Percentiles rank a stretch among this genome's conserved stretches.
These are phyloP conservation scores for Gloeophyllum trabeum DNA, from an alignment of 768 basidiomycete species.

Conservation along the genomic window DNA sequence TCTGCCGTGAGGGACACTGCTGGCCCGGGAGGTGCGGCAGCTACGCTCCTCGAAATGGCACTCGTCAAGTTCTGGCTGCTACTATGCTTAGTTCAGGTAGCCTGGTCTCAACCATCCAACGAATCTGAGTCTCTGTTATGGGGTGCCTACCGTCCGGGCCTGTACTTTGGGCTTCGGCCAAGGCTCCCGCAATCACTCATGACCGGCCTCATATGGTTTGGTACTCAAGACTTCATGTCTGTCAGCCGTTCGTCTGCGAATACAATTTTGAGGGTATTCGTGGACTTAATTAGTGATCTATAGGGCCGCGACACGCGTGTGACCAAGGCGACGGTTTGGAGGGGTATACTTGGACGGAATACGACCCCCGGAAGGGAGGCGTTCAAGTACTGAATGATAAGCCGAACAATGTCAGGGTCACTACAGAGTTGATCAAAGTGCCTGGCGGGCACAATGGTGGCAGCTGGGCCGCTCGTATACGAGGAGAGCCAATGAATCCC, in stretches of 20 bases:
- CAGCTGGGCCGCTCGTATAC: conserved; percentile 81
- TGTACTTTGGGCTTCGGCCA: conserved; percentile 92
- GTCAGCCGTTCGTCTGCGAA: conserved; percentile 38
- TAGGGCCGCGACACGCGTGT: conserved; percentile 77
- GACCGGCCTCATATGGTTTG: conserved; percentile 93
- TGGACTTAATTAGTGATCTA: conserved; percentile 4
- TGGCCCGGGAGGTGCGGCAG: too few relatives aligned
- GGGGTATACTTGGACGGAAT: conserved; percentile 80
- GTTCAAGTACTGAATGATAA: conserved; percentile 77
- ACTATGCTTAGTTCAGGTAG: neutral
- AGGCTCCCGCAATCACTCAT: conserved; percentile 80
- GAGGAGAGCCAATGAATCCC: conserved; percentile 63
- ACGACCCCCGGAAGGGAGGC: conserved; percentile 79
- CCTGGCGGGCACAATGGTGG: conserved; percentile 74
- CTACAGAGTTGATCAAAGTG: conserved; percentile 81
- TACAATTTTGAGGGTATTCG: conserved; percentile 1
- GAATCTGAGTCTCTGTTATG: conserved; percentile 50
- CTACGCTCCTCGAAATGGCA: too few relatives aligned
- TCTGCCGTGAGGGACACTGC: too few relatives aligned
- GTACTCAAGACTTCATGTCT: conserved; percentile 75
- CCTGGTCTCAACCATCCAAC: conserved; percentile 25
- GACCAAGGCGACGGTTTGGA: conserved; percentile 79
- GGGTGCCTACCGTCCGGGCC: conserved; percentile 83
- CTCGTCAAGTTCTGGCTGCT: neutral
- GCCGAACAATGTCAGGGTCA: conserved; percentile 75